Evolutionary conservation across 148 eudicot species (phyloP).

Genomic region (Tetragonia tetragonoides): DNA sequence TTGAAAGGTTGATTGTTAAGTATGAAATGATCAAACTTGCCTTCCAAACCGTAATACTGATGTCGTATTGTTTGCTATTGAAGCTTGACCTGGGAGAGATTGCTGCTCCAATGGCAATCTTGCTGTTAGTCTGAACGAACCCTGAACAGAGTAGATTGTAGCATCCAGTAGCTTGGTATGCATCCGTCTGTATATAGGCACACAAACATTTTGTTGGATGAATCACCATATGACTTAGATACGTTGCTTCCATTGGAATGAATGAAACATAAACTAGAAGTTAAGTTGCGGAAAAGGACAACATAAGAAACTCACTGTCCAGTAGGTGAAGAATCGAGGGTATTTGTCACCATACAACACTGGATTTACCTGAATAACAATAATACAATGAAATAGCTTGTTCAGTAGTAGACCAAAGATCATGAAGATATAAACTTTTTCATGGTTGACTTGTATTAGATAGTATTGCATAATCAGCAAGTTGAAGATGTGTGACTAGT

Average conservation of each 20-base stretch:
- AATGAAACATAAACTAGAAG: background rate
- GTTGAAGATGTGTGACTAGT: no score
- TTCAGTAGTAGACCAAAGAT: background rate
- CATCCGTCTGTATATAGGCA: conserved; percentile 62
- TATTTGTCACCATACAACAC: conserved; percentile 79
- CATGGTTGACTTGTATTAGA: background rate
- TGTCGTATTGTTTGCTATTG: conserved; percentile 70
- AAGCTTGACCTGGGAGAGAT: conserved; percentile 83
- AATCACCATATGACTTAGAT: background rate
- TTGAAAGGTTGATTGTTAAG: background rate
- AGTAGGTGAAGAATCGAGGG: conserved; percentile 95
- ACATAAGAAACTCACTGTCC: conserved; percentile 65
- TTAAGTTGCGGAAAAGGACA: background rate
- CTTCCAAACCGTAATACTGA: conserved; percentile 94
- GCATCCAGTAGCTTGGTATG: conserved; percentile 98
- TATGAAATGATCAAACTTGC: conserved; percentile 31
- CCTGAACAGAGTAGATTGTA: conserved; percentile 97
- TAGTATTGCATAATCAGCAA: no score
- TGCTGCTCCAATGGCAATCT: conserved; percentile 95
- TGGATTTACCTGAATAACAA: conserved; percentile 72
- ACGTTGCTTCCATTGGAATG: background rate
- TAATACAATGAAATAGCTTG: background rate
- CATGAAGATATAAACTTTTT: background rate
- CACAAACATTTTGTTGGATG: background rate
- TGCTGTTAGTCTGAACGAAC: conserved; percentile 82